Base-by-base conservation (phyloP, 2,329 filamentous ascomycete genomes). In the Aspergillus latus region DNA sequence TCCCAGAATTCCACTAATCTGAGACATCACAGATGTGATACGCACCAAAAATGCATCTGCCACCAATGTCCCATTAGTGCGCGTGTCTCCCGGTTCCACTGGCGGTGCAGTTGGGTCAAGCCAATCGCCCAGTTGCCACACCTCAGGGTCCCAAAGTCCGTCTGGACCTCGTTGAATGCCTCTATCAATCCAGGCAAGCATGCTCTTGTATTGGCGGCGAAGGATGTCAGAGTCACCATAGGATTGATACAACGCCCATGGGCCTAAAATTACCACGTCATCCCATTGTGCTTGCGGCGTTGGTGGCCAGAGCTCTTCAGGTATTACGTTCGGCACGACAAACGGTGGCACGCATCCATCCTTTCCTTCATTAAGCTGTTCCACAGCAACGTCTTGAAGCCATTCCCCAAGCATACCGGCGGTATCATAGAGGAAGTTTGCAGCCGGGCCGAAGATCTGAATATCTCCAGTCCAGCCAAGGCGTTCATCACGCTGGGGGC, bases 391-490 rank as follows among this genome's bases (percentile, higher is more conserved):
- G 54, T 84, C 82, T 51, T 74, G 69, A 21, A 80, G 71, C 82
- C 80, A 86, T 48, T 65, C 72, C 15, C 70, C 64, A 55, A 81
- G 78, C 57, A 85, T 79, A 0, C 79, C 81, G 0, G 74, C 67
- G 1, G 79, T 78, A 60, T 84, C 72, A 65, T 80, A 86, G 0
- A 86, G 70, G 59, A 79, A 84, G 49, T 76, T 71, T 0, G 80
- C 76, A 0, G 81, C 78, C 0, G 80, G 77, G 0, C 73, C 69
- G 56, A 84, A 84, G 1, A 76, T 74, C 34, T 78, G 77, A 5
- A 74, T 69, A 58, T 83, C 78, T 11, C 82, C 78, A 0, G 78
- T 80, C 83, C 82, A 82, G 16, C 79, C 78, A 3, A 84, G 66
- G 0, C 81, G 74, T 66, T 84, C 81, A 52, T 84, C 81, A 1